Evolutionary conservation across 495 filamentous ascomycete genomes (phyloP).

Genomic region (Immersiella caudata): DNA sequence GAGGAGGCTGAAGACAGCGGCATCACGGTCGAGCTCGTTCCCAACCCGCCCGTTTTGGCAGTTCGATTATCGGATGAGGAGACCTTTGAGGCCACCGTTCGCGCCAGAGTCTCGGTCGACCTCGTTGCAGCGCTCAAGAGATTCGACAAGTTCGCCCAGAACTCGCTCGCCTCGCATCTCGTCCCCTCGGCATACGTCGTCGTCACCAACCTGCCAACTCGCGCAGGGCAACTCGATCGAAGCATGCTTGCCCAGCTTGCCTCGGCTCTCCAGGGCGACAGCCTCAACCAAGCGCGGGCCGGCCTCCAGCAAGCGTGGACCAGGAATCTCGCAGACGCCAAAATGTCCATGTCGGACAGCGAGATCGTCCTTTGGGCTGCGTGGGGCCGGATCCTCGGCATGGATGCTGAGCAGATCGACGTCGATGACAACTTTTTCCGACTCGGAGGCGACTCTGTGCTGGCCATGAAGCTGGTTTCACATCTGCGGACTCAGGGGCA

Average conservation of each 20-base stretch:
- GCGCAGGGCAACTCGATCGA: slow-evolving; percentile 53
- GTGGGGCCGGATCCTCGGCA: slow-evolving; percentile 28
- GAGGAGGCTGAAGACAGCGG: neutral
- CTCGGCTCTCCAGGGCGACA: neutral
- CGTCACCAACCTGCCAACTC: slow-evolving; percentile 50
- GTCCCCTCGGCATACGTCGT: slow-evolving; percentile 56
- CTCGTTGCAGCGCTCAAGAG: slow-evolving; percentile 13
- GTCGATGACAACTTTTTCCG: slow-evolving; percentile 58
- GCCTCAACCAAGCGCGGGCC: neutral
- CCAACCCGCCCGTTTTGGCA: neutral
- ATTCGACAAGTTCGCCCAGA: slow-evolving; percentile 27
- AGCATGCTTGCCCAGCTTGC: slow-evolving; percentile 14
- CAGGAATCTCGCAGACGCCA: neutral
- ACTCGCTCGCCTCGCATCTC: slow-evolving; percentile 47
- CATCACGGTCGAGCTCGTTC: slow-evolving; percentile 2
- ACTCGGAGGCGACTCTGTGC: slow-evolving; percentile 66
- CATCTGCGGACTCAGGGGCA: slow-evolving; percentile 14
- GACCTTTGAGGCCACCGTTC: neutral
- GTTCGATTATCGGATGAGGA: neutral
- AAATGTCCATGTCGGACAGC: slow-evolving; percentile 13
- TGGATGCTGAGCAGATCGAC: slow-evolving; percentile 37
- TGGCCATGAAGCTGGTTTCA: slow-evolving; percentile 63
- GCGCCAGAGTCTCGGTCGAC: neutral
- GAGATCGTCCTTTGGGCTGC: slow-evolving; percentile 32
- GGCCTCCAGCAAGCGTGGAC: slow-evolving; percentile 23